Conservation (phyloP, 164 flowering plant genomes). For the Litsea cubeba region DNA sequence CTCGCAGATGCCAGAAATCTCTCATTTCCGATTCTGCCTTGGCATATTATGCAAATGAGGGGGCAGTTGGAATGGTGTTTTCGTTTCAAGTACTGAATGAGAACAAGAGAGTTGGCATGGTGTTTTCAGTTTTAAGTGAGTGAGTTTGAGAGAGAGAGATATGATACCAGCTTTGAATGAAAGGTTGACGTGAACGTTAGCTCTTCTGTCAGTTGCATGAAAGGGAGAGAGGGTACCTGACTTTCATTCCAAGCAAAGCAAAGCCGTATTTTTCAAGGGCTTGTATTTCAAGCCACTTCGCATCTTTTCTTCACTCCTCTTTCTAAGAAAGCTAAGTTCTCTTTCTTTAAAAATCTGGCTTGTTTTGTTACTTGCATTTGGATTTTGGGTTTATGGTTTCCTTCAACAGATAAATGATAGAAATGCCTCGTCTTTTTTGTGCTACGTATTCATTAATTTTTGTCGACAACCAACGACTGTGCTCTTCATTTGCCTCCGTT, state of each 20-base stretch:
- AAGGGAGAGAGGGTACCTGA: constrained; percentile 12
- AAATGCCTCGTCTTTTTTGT: neutral
- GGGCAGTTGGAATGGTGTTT: constrained; percentile 44
- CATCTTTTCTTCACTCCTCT: neutral
- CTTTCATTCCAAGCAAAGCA: constrained; percentile 74
- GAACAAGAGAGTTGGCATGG: constrained; percentile 43
- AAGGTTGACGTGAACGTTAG: constrained; percentile 59
- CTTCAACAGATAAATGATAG: neutral
- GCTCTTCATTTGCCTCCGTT: neutral
- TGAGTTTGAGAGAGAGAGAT: neutral
- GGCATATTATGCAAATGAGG: constrained; percentile 5
- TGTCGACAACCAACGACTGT: neutral
- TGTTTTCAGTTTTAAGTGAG: neutral
- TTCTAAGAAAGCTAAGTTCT: neutral
- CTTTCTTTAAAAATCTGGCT: neutral
- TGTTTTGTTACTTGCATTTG: no score
- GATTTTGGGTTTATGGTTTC: neutral
- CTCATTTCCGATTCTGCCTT: neutral
- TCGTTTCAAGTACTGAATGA: constrained; percentile 26
- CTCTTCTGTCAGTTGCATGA: constrained; percentile 18
- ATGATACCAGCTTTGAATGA: constrained; percentile 3
- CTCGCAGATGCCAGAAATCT: neutral
- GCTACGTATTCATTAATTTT: no score
- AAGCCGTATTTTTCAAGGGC: constrained; percentile 23
- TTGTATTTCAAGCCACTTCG: constrained; percentile 29